Base-by-base conservation (phyloP, 345 rosid species). In the Aquilaria malaccensis region DNA sequence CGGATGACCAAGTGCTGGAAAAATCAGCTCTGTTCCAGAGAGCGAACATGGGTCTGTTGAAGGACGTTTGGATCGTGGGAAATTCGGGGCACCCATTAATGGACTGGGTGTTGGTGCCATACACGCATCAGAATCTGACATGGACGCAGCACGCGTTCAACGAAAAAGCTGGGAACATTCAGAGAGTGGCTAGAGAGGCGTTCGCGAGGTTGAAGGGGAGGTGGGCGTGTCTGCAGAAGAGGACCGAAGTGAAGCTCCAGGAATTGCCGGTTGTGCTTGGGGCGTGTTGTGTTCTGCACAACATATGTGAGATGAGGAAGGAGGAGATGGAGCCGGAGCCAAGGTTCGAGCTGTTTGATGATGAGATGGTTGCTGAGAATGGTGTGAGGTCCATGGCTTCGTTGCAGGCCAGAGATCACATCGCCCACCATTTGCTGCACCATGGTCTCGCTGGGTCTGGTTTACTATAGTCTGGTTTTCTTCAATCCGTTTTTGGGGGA, bases 231-330 rank as follows among this genome's bases (percentile, higher is more conserved):
- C 55, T 89, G 61, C 95, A 89, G 70, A 89, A 81, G 77, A 66
- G 95, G 60, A 83, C 91, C 2, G 97, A 89, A 80, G 83, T 83
- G 52, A 89, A 89, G 75, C 79, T 86, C 0, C 85, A 83, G 64
- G 97, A 89, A 60, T 69, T 89, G 71, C 97, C 97, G 1, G 85
- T 74, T 33, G 91, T 89, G 43, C 81, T 89, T 0, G 95, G 97
- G 3, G 97, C 97, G 52, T 89, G 97, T 31, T 89, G 97, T 64
- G 88, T 89, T 46, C 13, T 89, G 58, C 97, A 89, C 30, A 89
- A 89, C 33, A 83, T 89, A 0, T 89, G 97, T 51, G 95, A 89
- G 86, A 76, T 81, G 83, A 79, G 79, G 68, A 81, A 75, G 2
- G 95, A 89, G 68, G 81, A 46, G 66, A 65, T 85, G 65, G 74